These are phyloP conservation scores for Aspergillus terreus DNA, from an alignment of 2,329 filamentous ascomycete species.

Conservation along the genomic window DNA sequence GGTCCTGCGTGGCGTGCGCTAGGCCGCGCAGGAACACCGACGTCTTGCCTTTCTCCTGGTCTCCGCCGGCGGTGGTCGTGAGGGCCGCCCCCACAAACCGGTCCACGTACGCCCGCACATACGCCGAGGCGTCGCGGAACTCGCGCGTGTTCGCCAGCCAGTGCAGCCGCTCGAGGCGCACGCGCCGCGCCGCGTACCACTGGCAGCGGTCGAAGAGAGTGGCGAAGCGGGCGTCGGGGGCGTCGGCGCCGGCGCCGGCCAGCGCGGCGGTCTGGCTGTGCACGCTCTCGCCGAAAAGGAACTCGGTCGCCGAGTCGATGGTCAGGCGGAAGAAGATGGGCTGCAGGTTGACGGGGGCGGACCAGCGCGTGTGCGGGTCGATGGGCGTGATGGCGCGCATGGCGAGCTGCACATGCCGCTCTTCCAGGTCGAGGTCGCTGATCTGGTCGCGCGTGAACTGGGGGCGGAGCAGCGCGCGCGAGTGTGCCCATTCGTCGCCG, in stretches of 20 bases:
- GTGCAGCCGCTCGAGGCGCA: slow-evolving; percentile 19
- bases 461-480: slow-evolving; percentile 75
- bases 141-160: slow-evolving; percentile 21
- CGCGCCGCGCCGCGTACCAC: slow-evolving; percentile 25
- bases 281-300: slow-evolving; percentile 75
- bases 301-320: slow-evolving; percentile 81
- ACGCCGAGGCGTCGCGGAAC: slow-evolving; percentile 6
- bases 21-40: slow-evolving; percentile 52
- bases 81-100: slow-evolving; percentile 14
- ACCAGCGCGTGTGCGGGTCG: slow-evolving; percentile 44
- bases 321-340: slow-evolving; percentile 82
- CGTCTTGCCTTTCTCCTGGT: slow-evolving; percentile 22
- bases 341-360: slow-evolving; percentile 62
- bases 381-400: slow-evolving; percentile 61
- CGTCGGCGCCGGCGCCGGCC: slow-evolving; percentile 27
- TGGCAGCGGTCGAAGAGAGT: slow-evolving; percentile 33
- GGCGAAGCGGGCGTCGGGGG: slow-evolving; percentile 37
- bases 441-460: slow-evolving; percentile 85
- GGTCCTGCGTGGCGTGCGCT: slow-evolving; percentile 45
- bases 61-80: background rate
- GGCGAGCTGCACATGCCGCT: slow-evolving; percentile 71
- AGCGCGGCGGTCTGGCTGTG: slow-evolving; percentile 46
- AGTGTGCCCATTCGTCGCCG: slow-evolving; percentile 71
- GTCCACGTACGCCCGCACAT: slow-evolving; percentile 20
- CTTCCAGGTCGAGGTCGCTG: slow-evolving; percentile 76